Conservation (phyloP, 129 eudicot genomes). For the Logfia minima region DNA sequence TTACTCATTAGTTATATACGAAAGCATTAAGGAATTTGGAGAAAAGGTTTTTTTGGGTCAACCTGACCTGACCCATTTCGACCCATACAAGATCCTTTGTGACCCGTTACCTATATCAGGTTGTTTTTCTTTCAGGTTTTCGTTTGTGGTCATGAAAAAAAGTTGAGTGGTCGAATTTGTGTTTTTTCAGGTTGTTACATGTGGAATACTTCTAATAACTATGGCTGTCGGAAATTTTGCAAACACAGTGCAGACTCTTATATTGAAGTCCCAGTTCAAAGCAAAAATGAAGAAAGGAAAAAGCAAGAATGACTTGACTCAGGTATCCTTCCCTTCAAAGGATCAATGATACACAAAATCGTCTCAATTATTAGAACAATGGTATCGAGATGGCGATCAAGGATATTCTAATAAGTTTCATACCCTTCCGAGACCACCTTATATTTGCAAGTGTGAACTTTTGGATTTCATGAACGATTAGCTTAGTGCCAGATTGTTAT, state of each 20-base stretch:
- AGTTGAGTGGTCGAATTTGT: conserved; percentile 2
- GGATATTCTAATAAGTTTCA: not conserved
- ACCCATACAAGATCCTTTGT: not conserved
- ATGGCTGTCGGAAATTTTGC: conserved; percentile 95
- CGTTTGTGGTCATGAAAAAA: not conserved
- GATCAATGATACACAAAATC: conserved; percentile 26
- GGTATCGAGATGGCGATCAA: conserved; percentile 10
- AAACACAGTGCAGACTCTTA: conserved; percentile 88
- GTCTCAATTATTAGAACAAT: conserved; percentile 20
- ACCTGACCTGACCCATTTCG: not conserved
- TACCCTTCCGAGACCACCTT: conserved; percentile 15
- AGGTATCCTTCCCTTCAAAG: conserved; percentile 24
- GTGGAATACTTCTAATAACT: conserved; percentile 75
- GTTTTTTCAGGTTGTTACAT: conserved; percentile 55
- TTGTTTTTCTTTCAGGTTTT: not conserved
- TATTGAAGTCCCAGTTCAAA: conserved; percentile 73
- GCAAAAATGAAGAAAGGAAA: conserved; percentile 85
- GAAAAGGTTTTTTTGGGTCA: not conserved
- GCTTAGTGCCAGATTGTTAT: conserved; percentile 31
- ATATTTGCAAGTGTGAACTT: conserved; percentile 17
- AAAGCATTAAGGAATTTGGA: not conserved
- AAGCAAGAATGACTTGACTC: conserved; percentile 53
- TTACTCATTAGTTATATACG: not conserved
- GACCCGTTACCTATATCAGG: not conserved
- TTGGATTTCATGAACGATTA: conserved; percentile 27